Evolutionary conservation across 1,139 yeast species (phyloP), one percentile per base, ranked within the genome.

Genomic region (Magnusiomyces ingens): DNA sequence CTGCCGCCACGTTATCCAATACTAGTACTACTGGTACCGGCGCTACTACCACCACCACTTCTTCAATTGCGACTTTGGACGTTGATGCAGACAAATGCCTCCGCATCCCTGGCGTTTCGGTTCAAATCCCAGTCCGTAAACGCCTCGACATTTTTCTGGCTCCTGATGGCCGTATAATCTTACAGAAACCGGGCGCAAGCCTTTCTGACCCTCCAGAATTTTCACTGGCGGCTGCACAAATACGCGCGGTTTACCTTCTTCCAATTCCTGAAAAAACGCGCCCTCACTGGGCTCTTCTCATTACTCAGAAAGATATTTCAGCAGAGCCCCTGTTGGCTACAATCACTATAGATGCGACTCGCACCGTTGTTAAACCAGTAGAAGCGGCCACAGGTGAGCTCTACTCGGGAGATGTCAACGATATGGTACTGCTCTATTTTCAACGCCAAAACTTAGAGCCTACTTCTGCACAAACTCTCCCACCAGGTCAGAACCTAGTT

Each of bases 221-320:
- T 42, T 26, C 19, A 3, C 15, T 55, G 11, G 19, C n/a, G 6
- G 13, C 8, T 1, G 45, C 49, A 48, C 29, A 32, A 2, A 44
- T 55, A 37, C 50, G 50, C 11, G 48, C 55, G 10, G 57, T 49
- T 15, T 55, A 50, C 42, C 40, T 55, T 10, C 32, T 55, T 10
- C 50, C 51, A 5, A 64, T 72, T 1, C 74, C 74, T 2, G 73
- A 69, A 26, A 67, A 69, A 51, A 70, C 74, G 21, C 69, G 67
- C 48, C 71, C 69, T 40, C 71, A 67, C 38, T 68, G 65, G 67
- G 68, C 67, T 48, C 57, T 68, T 32, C 63, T 70, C 13, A 54
- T 68, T 15, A 46, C 45, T 8, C 44, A 42, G 2, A 41, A 18
- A n/a, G 42, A 22, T 2, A 38, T 41, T 18, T 26, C 13, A 1